Evolutionary conservation across 1,284 basidiomycete species (phyloP), one percentile per base, ranked within the genome.

Genomic region (Apiotrichum montevideense): DNA sequence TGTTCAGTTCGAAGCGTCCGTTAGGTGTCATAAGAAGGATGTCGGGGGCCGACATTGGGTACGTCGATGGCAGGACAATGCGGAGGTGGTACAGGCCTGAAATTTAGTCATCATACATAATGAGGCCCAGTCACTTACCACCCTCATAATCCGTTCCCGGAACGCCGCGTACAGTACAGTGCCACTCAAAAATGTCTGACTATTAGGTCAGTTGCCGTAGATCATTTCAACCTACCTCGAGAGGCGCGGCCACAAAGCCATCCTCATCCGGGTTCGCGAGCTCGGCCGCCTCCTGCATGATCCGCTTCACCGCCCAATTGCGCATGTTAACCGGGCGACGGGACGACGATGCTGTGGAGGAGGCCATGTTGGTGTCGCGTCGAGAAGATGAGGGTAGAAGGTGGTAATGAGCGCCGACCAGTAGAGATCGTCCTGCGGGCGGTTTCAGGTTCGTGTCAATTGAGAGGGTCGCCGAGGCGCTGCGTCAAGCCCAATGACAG

Each of bases 1-100:
- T 93, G 72, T 94, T 91, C 48, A 93, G 80, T 77, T 97, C 93
- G 72, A 96, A 98, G 43, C 94, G 84, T 14, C 94, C 94, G 68
- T 90, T 96, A 4, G 94, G 94, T 6, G 94, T 98, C 51, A 98
- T 83, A 78, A 97, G 84, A 83, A 95, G 87, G 68, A 98, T 85
- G 51, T 91, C 88, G 13, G 94, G 94, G 14, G 94, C 91, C 58
- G 89, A 84, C 78, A 97, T 95, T 35, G 94, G 94, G 70, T 96
- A 97, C 77, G 91, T 90, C 49, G 91, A 84, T 3, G 94, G 94
- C 6, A 98, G 79, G 21, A 91, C 75, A 69, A 98, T 90, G 54
- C 93, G 85, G 68, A 95, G 87, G 77, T 97, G 93, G 77, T 97
- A 98, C 13, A 80, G 67, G 0, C 80, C 79, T 68, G 62, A 13